Evolutionary conservation across 352 stramenopile genomes (phyloP).

Genomic region (Phytopythium montanum): DNA sequence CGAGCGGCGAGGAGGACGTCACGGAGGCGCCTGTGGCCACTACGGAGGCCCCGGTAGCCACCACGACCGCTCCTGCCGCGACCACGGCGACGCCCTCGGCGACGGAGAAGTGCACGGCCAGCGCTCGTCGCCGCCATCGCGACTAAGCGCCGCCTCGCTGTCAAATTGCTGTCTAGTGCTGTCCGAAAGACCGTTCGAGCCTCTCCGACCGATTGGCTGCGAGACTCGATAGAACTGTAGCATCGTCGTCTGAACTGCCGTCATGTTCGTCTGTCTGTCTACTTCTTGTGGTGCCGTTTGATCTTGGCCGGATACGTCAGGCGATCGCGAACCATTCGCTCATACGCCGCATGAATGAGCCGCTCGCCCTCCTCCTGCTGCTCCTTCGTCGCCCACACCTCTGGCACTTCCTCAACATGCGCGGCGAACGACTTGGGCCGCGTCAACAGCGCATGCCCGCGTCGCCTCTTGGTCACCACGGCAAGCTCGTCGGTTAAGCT

Average conservation of each 20-base stretch:
- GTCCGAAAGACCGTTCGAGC: background rate
- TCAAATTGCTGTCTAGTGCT: background rate
- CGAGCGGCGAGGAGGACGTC: background rate
- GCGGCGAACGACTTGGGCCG: conserved; percentile 31
- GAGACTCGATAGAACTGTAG: background rate
- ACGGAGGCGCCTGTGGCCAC: background rate
- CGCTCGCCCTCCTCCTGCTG: conserved; percentile 10
- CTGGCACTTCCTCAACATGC: conserved; percentile 31
- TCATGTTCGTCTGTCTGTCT: no score
- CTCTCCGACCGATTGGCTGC: background rate
- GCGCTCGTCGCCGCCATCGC: conserved; percentile 16
- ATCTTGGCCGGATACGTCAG: background rate
- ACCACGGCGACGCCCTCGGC: conserved; percentile 6
- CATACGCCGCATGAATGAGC: background rate
- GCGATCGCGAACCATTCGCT: background rate
- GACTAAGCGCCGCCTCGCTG: conserved; percentile 12
- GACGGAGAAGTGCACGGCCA: conserved; percentile 12
- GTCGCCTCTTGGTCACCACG: background rate
- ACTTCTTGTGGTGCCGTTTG: background rate
- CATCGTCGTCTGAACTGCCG: background rate
- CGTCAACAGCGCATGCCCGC: conserved; percentile 12
- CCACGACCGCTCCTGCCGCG: background rate
- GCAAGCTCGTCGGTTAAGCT: background rate
- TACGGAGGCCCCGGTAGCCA: background rate
- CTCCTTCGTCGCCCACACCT: conserved; percentile 34